Percentiles rank a stretch among this genome's conserved stretches.
phyloP scores from a whole-genome alignment of 1,284 basidiomycete genomes.

The Peniophora sp. region DNA sequence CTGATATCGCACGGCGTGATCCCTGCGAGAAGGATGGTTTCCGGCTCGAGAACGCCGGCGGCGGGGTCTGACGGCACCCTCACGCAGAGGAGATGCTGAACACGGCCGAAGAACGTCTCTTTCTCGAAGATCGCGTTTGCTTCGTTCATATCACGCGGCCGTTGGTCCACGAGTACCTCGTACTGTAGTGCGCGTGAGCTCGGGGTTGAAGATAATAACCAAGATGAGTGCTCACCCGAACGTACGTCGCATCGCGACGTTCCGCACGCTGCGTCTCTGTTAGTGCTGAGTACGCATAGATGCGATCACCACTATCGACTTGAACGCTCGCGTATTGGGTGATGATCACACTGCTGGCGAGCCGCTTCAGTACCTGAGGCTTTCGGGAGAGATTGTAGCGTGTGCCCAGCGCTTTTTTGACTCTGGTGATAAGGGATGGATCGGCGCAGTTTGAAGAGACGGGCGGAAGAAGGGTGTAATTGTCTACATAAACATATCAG shows the following conservation, averaged over 20 bases:
- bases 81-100: constrained; percentile 5
- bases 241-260: constrained; percentile 1
- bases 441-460: not conserved
- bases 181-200: not conserved
- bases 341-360: not conserved
- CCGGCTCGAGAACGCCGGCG: not conserved
- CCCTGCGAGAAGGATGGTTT: constrained; percentile 4
- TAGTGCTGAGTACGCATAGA: not conserved
- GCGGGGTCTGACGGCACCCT: constrained; percentile 1
- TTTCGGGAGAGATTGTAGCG: not conserved
- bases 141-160: not conserved
- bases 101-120: constrained; percentile 3
- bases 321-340: not conserved
- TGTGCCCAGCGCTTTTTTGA: not conserved
- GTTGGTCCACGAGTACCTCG: not conserved
- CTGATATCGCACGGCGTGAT: constrained; percentile 4
- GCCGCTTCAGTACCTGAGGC: not conserved
- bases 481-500: not conserved
- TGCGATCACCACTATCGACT: constrained; percentile 1
- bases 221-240: not conserved
- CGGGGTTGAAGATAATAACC: not conserved
- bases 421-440: not conserved
- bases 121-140: not conserved
- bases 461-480: not conserved
- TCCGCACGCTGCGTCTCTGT: not conserved